Evolutionary conservation across 2,329 filamentous ascomycete species (phyloP).

Genomic region (Trichophyton mentagrophytes): DNA sequence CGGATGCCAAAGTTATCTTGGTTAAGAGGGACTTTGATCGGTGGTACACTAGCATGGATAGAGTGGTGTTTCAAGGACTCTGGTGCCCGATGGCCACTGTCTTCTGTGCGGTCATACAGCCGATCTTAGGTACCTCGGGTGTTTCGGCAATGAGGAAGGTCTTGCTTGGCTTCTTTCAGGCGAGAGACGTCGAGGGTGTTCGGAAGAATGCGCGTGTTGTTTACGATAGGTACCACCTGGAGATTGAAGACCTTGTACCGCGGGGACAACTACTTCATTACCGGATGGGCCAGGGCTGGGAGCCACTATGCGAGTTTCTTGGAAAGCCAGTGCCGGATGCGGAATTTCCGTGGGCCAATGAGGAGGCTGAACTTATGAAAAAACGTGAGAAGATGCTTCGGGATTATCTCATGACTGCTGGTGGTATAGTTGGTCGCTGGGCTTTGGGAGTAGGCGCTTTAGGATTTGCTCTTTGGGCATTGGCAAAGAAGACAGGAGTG

Average conservation of each 20-base stretch:
- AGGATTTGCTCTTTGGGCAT: background rate
- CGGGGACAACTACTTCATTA: background rate
- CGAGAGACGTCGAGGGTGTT: background rate
- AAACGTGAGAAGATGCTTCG: background rate
- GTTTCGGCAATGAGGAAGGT: background rate
- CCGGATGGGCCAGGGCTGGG: background rate
- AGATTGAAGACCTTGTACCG: background rate
- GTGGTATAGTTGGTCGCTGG: background rate
- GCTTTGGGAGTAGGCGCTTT: background rate
- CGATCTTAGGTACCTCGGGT: background rate
- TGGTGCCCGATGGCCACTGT: background rate
- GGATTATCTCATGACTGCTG: too few relatives aligned
- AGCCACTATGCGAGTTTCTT: background rate
- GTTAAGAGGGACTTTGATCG: constrained; percentile 54
- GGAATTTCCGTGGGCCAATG: background rate
- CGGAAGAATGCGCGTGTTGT: background rate
- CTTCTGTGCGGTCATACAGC: background rate
- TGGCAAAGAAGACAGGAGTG: background rate
- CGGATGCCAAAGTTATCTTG: constrained; percentile 57
- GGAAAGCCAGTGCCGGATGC: background rate
- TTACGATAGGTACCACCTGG: background rate
- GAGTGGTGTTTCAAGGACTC: background rate
- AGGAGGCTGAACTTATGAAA: background rate
- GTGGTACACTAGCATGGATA: constrained; percentile 31
- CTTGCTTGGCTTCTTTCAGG: background rate